Percentiles rank a stretch among this genome's conserved stretches.
phyloP scores from a whole-genome alignment of 2,329 filamentous ascomycete species.

The Mycosphaerella sp. region DNA sequence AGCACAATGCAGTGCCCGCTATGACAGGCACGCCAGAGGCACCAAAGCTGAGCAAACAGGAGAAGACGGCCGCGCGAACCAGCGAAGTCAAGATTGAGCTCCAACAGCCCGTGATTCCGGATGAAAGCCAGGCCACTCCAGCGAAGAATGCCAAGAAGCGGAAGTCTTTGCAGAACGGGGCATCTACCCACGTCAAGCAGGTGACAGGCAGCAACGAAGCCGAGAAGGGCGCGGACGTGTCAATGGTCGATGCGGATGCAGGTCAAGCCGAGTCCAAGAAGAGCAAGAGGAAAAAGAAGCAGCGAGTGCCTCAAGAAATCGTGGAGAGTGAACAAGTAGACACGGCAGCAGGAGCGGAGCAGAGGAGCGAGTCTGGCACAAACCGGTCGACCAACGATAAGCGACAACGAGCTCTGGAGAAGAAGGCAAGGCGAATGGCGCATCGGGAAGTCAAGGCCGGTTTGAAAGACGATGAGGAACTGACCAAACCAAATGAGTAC shows the following conservation, averaged over 20 bases:
- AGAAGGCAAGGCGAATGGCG: conserved; percentile 21
- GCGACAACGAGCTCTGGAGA: conserved; percentile 20
- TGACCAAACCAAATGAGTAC: conserved; percentile 17
- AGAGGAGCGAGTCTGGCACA: conserved; percentile 3
- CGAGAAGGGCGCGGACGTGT: conserved; percentile 1
- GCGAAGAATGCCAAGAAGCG: conserved; percentile 16
- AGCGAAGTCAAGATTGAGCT: neutral
- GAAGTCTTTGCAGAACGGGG: conserved; percentile 1
- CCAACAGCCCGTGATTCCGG: neutral
- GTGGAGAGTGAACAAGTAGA: neutral
- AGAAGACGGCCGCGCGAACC: conserved; percentile 4
- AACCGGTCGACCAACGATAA: conserved; percentile 13
- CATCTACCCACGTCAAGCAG: neutral
- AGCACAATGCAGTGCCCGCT: neutral
- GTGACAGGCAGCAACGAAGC: neutral
- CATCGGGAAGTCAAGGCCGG: conserved; percentile 13
- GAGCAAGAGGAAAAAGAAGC: conserved; percentile 5
- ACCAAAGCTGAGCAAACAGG: conserved; percentile 1
- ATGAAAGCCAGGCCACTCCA: neutral
- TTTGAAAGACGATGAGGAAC: conserved; percentile 12
- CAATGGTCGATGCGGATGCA: conserved; percentile 3
- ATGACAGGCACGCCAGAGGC: neutral
- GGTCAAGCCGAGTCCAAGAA: neutral
- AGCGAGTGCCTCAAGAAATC: neutral
- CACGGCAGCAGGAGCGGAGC: conserved; percentile 2